Evolutionary conservation across 148 eudicot genomes (phyloP).

Genomic region (Dysphania ambrosioides): DNA sequence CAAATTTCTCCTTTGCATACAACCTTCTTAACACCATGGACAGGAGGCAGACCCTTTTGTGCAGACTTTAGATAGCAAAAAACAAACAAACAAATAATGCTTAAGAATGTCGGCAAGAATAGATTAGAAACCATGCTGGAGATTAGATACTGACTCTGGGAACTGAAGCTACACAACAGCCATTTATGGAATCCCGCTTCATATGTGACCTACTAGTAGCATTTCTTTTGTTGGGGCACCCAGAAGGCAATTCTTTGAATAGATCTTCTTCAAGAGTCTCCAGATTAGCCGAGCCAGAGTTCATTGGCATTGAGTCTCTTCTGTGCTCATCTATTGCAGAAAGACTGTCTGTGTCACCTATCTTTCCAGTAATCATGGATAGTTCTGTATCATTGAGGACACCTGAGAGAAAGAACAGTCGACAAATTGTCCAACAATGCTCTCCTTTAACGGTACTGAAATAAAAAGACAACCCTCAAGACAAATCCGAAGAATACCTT

Average conservation of each 20-base stretch:
- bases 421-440: neutral
- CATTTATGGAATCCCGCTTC: constrained; percentile 28
- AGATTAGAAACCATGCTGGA: neutral
- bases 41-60: constrained; percentile 27
- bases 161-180: constrained; percentile 14
- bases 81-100: neutral
- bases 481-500: constrained; percentile 51
- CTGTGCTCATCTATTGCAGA: constrained; percentile 45
- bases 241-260: constrained; percentile 27
- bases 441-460: constrained; percentile 2
- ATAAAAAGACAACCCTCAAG: constrained; percentile 1
- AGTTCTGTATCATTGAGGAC: constrained; percentile 69
- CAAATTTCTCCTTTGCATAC: constrained; percentile 38
- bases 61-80: constrained; percentile 32
- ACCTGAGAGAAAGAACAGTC: constrained; percentile 44
- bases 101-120: neutral
- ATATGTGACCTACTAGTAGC: constrained; percentile 18
- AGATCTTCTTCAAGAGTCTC: constrained; percentile 29
- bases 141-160: constrained; percentile 27
- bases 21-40: constrained; percentile 27
- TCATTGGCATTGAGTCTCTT: constrained; percentile 19
- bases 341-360: constrained; percentile 35
- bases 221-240: constrained; percentile 22
- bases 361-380: constrained; percentile 60
- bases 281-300: constrained; percentile 25